Evolutionary conservation across 75 land plant species (phyloP).

Genomic region (Larix kaempferi): DNA sequence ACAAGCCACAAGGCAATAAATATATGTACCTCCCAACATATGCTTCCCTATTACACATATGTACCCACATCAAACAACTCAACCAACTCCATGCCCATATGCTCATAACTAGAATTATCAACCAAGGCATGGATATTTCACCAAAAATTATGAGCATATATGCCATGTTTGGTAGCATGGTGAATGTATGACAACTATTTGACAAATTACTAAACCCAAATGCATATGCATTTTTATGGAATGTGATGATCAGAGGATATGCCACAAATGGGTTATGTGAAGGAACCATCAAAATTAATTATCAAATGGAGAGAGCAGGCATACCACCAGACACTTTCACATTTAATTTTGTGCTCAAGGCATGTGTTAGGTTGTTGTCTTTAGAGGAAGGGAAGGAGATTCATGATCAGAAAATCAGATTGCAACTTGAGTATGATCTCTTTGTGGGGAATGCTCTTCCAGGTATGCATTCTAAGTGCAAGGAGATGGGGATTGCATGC

Average conservation of each 20-base stretch:
- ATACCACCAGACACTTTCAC: constrained; percentile 22
- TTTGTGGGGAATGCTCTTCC: no score
- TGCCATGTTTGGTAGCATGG: background rate
- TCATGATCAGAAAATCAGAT: no score
- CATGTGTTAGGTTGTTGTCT: no score
- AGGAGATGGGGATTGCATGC: no score
- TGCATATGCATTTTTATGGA: constrained; percentile 21
- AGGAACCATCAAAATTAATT: constrained; percentile 26
- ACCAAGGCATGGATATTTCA: background rate
- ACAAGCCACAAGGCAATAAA: no score
- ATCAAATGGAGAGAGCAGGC: constrained; percentile 8
- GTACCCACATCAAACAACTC: background rate
- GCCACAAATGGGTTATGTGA: constrained; percentile 15
- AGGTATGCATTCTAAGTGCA: no score
- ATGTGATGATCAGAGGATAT: constrained; percentile 42
- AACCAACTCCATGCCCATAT: constrained; percentile 6
- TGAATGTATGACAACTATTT: background rate
- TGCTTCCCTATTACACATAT: background rate
- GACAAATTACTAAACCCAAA: background rate
- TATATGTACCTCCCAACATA: background rate
- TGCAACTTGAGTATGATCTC: no score
- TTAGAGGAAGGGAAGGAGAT: no score
- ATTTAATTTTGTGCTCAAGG: constrained; percentile 29
- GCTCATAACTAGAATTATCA: background rate
- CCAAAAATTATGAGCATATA: background rate